phyloP scores from a whole-genome alignment of 805 yeast genomes.

The Yarrowia alimentaria region DNA sequence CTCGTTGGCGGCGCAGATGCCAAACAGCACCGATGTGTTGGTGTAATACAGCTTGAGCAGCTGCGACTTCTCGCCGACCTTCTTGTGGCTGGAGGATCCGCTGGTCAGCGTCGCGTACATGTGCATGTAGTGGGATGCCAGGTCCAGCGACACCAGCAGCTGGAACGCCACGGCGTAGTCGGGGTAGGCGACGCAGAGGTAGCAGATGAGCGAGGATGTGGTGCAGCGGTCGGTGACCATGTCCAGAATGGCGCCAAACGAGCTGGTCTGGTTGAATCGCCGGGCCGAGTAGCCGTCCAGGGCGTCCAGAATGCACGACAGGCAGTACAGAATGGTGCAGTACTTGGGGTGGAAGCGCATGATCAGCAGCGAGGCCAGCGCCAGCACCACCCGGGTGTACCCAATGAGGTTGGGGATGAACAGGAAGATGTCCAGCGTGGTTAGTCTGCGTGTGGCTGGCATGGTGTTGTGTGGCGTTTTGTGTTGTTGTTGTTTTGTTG shows the following conservation, averaged over 20 bases:
- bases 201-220: conserved; percentile 88
- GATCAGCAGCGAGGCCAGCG: conserved; percentile 70
- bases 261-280: conserved; percentile 79
- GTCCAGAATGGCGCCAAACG: conserved; percentile 94
- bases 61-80: conserved; percentile 67
- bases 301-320: conserved; percentile 92
- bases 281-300: conserved; percentile 96
- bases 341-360: conserved; percentile 82
- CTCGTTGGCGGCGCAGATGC: conserved; percentile 92
- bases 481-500: neutral
- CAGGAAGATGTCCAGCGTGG: conserved; percentile 59
- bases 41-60: conserved; percentile 83
- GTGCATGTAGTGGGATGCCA: conserved; percentile 96
- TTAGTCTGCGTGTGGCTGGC: conserved; percentile 33
- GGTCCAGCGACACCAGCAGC: conserved; percentile 68
- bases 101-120: conserved; percentile 89
- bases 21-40: conserved; percentile 75
- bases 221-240: conserved; percentile 99
- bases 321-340: conserved; percentile 74
- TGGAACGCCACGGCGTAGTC: conserved; percentile 70
- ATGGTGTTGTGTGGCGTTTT: neutral
- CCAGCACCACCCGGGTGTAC: conserved; percentile 76
- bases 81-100: conserved; percentile 82
- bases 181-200: conserved; percentile 77
- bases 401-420: conserved; percentile 94